Evolutionary conservation across 176 grass and related monocot genomes (phyloP).

Genomic region (Aegilops speltoides): DNA sequence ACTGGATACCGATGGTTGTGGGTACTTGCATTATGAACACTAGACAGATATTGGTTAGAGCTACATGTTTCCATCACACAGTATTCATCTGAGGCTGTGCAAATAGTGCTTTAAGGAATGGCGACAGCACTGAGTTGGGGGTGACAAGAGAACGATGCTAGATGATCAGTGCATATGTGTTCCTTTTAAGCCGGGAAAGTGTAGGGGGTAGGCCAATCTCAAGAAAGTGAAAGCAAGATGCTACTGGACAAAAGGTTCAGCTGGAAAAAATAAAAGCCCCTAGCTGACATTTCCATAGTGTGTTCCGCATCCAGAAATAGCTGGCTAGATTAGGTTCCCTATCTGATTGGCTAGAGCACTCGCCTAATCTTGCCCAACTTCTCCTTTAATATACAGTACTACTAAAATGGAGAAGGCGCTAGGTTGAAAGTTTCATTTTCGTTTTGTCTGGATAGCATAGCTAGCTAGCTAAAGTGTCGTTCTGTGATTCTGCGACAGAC

Average conservation of each 20-base stretch:
- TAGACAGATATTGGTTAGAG: background rate
- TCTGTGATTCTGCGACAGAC: background rate
- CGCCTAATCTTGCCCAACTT: background rate
- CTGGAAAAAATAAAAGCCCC: constrained; percentile 20
- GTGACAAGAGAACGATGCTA: too few species aligned
- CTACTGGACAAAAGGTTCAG: constrained; percentile 30
- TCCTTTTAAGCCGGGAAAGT: background rate
- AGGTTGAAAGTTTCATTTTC: background rate
- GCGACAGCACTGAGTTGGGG: too few species aligned
- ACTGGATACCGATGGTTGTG: background rate
- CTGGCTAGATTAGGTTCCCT: constrained; percentile 15
- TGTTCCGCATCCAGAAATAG: background rate
- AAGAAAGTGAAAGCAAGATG: constrained; percentile 33
- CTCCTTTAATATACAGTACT: background rate
- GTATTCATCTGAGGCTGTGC: background rate
- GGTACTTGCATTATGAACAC: background rate
- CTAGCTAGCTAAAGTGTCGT: background rate
- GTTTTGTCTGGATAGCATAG: background rate
- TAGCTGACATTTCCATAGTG: constrained; percentile 22
- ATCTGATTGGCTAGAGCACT: constrained; percentile 44
- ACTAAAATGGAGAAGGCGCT: background rate
- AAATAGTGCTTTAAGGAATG: too few species aligned
- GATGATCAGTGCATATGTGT: background rate
- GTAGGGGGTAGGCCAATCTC: constrained; percentile 23
- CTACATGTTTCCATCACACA: background rate